These are phyloP conservation scores for Mortierella antarctica DNA, from an alignment of 192 early-diverging fungal genomes.

Conservation along the genomic window DNA sequence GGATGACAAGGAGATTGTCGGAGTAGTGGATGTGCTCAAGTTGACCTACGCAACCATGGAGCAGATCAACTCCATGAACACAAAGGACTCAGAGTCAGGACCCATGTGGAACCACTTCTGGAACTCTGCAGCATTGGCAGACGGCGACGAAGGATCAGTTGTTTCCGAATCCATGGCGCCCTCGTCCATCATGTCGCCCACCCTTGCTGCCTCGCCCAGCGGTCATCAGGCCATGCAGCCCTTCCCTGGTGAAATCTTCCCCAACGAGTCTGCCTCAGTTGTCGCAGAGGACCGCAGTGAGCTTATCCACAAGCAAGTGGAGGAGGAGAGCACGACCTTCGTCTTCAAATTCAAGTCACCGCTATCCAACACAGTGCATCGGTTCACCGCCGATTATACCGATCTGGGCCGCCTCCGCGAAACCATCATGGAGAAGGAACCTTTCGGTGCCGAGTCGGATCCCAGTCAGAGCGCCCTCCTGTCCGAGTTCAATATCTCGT, in stretches of 20 bases:
- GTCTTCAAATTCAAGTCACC: slow-evolving; percentile 85
- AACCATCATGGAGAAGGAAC: slow-evolving; percentile 68
- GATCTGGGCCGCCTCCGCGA: slow-evolving; percentile 65
- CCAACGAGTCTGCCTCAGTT: slow-evolving; percentile 66
- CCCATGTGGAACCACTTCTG: slow-evolving; percentile 88
- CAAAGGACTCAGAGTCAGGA: slow-evolving; percentile 62
- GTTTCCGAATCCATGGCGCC: slow-evolving; percentile 68
- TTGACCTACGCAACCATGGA: slow-evolving; percentile 86
- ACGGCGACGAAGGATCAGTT: slow-evolving; percentile 73
- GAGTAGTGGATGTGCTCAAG: slow-evolving; percentile 85
- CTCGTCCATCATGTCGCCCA: slow-evolving; percentile 56
- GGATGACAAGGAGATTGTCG: slow-evolving; percentile 74
- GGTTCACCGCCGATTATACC: slow-evolving; percentile 70
- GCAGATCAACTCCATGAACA: slow-evolving; percentile 78
- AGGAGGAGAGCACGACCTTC: slow-evolving; percentile 58
- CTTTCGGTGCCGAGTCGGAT: slow-evolving; percentile 62
- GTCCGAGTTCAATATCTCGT: slow-evolving; percentile 70
- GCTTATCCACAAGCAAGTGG: slow-evolving; percentile 47
- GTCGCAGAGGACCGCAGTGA: slow-evolving; percentile 58
- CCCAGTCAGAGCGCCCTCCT: slow-evolving; percentile 55
- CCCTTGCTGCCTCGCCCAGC: slow-evolving; percentile 55
- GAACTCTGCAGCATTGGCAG: slow-evolving; percentile 70
- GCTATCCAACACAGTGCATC: slow-evolving; percentile 74
- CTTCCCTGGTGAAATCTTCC: slow-evolving; percentile 65
- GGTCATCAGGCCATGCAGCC: slow-evolving; percentile 55